Evolutionary conservation across 495 filamentous ascomycete genomes (phyloP).

Genomic region (Margaritispora aquatica): DNA sequence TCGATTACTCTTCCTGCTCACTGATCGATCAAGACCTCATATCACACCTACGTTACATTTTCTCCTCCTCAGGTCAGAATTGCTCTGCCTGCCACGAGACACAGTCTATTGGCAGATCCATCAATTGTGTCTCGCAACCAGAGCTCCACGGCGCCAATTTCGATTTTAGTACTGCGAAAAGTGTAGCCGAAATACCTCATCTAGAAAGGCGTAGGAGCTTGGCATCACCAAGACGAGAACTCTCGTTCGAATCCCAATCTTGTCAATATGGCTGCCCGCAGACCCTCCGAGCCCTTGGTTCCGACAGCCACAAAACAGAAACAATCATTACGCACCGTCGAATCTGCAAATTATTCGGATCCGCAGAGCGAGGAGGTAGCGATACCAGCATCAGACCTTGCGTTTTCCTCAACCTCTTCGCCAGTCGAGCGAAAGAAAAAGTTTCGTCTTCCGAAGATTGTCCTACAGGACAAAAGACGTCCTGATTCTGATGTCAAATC

Average conservation of each 20-base stretch:
- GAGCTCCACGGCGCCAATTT: background rate
- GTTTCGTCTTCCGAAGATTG: constrained; percentile 10
- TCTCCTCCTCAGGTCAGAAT: constrained; percentile 10
- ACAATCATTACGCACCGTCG: background rate
- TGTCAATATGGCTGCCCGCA: background rate
- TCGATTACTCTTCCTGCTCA: constrained; percentile 16
- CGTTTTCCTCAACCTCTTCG: background rate
- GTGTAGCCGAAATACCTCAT: constrained; percentile 8
- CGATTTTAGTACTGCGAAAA: constrained; percentile 21
- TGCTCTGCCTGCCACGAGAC: background rate
- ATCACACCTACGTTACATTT: constrained; percentile 17
- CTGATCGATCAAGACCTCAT: constrained; percentile 20
- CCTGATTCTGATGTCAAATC: constrained; percentile 6
- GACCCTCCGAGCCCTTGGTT: background rate
- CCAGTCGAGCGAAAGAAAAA: constrained; percentile 5
- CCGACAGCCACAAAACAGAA: background rate
- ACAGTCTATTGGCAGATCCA: background rate
- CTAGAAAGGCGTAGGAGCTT: background rate
- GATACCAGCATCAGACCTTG: background rate
- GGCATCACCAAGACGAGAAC: background rate
- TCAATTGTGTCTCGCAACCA: background rate
- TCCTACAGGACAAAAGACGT: constrained; percentile 8
- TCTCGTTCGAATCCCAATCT: background rate
- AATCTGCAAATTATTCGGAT: background rate
- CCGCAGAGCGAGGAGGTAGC: background rate